Evolutionary conservation across 257 asterid genomes (phyloP).

Genomic region (Salvia miltiorrhiza): DNA sequence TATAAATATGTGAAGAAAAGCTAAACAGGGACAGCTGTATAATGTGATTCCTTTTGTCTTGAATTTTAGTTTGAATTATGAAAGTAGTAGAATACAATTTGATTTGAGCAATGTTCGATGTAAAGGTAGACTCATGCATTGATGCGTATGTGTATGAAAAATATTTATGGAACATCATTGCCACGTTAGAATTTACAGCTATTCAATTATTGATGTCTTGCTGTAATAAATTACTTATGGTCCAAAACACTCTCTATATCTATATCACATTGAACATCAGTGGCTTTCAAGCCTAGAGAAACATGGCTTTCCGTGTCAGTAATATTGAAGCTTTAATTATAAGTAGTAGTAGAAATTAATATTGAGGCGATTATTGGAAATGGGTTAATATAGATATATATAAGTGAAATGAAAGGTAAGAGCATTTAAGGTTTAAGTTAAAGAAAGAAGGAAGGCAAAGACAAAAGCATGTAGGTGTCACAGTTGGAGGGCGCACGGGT

Average conservation of each 20-base stretch:
- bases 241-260: slow-evolving; percentile 8
- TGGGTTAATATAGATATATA: no score
- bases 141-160: background rate
- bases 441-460: background rate
- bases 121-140: background rate
- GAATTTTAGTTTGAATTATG: background rate
- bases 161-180: background rate
- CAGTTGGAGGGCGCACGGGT: slow-evolving; percentile 27
- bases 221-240: slow-evolving; percentile 23
- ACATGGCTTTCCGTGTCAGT: slow-evolving; percentile 13
- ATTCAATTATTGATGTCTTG: slow-evolving; percentile 20
- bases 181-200: slow-evolving; percentile 9
- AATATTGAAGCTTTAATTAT: no score
- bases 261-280: slow-evolving; percentile 23
- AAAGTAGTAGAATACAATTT: no score
- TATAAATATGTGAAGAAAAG: no score
- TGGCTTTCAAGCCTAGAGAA: slow-evolving; percentile 21
- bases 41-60: slow-evolving; percentile 12
- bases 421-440: no score
- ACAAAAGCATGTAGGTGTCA: slow-evolving; percentile 27
- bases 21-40: background rate
- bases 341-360: no score
- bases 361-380: no score
- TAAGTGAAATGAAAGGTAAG: no score
- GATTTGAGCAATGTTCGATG: no score